A percentile compares a stretch with the other conserved stretches of the same genome.
phyloP scores from a whole-genome alignment of 1,139 yeast species.

The Geotrichum reessii region DNA sequence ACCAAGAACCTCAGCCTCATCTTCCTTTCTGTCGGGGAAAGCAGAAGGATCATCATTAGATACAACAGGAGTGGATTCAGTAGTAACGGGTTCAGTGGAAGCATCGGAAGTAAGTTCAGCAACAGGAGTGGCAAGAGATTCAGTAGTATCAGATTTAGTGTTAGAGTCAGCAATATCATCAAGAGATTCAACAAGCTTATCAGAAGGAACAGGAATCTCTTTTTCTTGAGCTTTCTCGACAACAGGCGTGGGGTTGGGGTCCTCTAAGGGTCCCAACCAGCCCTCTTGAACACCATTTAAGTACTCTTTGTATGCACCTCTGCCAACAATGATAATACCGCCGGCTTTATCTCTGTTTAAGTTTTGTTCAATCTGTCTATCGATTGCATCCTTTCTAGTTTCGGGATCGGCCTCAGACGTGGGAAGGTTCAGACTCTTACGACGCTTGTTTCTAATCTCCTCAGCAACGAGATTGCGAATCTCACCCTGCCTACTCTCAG shows the following conservation, averaged over 20 bases:
- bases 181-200: constrained; percentile 1
- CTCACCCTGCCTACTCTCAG: constrained; percentile 78
- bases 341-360: constrained; percentile 44
- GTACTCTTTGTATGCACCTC: constrained; percentile 95
- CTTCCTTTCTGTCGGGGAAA: constrained; percentile 26
- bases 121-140: constrained; percentile 3
- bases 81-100: not conserved
- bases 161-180: constrained; percentile 1
- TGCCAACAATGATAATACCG: constrained; percentile 86
- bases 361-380: constrained; percentile 28
- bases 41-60: constrained; percentile 22
- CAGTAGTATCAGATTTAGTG: not conserved
- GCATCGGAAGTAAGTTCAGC: constrained; percentile 20
- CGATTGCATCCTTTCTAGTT: constrained; percentile 29
- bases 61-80: constrained; percentile 11
- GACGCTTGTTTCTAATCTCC: constrained; percentile 65
- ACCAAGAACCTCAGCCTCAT: constrained; percentile 25
- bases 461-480: constrained; percentile 79
- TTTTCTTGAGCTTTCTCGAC: constrained; percentile 16
- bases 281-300: constrained; percentile 91
- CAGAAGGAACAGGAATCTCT: constrained; percentile 4
- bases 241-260: constrained; percentile 41
- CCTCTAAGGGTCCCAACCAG: constrained; percentile 79
- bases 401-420: constrained; percentile 24
- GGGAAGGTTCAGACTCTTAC: constrained; percentile 34